Conservation (phyloP, 2,329 filamentous ascomycete species). For the Fonsecaea pedrosoi region DNA sequence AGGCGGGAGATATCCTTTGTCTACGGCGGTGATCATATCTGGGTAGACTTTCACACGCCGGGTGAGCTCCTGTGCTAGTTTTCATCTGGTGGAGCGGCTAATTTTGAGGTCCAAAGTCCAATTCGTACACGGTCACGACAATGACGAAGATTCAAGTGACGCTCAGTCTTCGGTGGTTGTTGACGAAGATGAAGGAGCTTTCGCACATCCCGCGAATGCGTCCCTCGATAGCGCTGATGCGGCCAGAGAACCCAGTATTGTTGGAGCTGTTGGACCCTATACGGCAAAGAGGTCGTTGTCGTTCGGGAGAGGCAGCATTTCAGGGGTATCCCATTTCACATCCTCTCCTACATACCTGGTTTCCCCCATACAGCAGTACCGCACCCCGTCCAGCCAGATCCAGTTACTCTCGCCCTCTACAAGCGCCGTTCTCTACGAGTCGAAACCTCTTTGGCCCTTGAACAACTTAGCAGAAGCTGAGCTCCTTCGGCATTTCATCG, state of each 20-base stretch:
- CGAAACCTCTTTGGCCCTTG: conserved; percentile 4
- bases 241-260: not conserved
- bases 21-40: conserved; percentile 8
- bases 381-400: conserved; percentile 4
- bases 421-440: conserved; percentile 4
- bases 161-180: not conserved
- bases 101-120: not conserved
- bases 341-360: not conserved
- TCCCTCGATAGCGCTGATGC: not conserved
- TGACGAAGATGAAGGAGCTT: conserved; percentile 3
- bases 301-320: not conserved
- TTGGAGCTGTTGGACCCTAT: not conserved
- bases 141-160: conserved; percentile 1
- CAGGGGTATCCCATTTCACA: not conserved
- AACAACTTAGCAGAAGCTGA: conserved; percentile 7
- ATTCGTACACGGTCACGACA: not conserved
- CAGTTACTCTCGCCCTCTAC: conserved; percentile 7
- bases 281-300: not conserved
- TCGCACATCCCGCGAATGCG: not conserved
- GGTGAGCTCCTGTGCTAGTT: not conserved
- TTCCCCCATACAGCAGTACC: not conserved
- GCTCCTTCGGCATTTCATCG: conserved; percentile 8
- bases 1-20: conserved; percentile 6
- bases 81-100: not conserved
- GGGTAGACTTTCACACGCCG: conserved; percentile 6